phyloP scores from a whole-genome alignment of 345 rosid species.

The Linum tenue region DNA sequence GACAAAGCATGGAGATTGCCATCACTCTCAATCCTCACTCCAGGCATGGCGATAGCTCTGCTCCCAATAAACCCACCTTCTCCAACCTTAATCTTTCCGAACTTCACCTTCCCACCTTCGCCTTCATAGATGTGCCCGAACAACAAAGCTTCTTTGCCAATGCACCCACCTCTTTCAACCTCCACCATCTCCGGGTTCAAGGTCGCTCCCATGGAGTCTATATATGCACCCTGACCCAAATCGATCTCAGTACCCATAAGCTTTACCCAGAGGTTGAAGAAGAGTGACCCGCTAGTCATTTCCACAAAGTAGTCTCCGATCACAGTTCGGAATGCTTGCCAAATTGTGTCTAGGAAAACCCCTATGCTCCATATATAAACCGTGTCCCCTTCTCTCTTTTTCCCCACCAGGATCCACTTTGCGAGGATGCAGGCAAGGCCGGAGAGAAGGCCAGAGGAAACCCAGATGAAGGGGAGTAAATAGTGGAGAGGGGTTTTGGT shows the following conservation, averaged over 20 bases:
- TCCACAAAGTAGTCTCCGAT: conserved; percentile 56
- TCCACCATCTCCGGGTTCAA: conserved; percentile 63
- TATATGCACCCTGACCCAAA: conserved; percentile 31
- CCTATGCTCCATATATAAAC: conserved; percentile 38
- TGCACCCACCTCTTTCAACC: conserved; percentile 43
- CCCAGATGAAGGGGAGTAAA: conserved; percentile 47
- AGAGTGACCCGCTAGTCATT: conserved; percentile 34
- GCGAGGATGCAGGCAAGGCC: conserved; percentile 36
- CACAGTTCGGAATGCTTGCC: conserved; percentile 52
- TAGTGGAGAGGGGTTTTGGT: conserved; percentile 26
- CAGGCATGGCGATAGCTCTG: conserved; percentile 52
- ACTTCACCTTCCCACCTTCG: conserved; percentile 49
- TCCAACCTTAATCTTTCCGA: conserved; percentile 39
- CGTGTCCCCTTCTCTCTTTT: conserved; percentile 43
- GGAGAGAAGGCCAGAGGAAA: conserved; percentile 34
- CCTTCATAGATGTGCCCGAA: conserved; percentile 65
- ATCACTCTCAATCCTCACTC: conserved; percentile 42
- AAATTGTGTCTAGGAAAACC: conserved; percentile 47
- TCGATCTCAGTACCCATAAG: conserved; percentile 48
- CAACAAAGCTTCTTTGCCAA: conserved; percentile 42
- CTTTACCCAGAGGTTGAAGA: conserved; percentile 43
- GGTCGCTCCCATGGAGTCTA: conserved; percentile 51
- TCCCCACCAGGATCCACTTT: conserved; percentile 54
- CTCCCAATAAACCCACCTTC: conserved; percentile 49
- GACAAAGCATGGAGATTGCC: conserved; percentile 38